phyloP scores from a whole-genome alignment of 2,329 filamentous ascomycete genomes.

The Conoideocrella luteorostrata region DNA sequence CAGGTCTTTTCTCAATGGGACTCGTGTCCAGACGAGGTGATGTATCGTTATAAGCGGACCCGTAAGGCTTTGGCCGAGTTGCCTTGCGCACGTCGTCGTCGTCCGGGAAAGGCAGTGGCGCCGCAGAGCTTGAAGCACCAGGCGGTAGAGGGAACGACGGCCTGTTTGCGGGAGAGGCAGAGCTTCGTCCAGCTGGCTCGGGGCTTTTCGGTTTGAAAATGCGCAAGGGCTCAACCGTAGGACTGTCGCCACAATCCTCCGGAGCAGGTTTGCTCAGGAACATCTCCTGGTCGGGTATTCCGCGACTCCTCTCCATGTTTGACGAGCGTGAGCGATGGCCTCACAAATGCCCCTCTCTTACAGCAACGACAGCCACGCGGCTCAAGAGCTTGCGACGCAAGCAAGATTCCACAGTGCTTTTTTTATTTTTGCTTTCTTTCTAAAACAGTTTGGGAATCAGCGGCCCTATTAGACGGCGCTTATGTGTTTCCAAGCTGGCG shows the following conservation, averaged over 20 bases:
- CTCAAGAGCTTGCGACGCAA: slow-evolving; percentile 10
- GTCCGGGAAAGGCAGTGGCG: slow-evolving; percentile 64
- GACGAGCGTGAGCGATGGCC: slow-evolving; percentile 4
- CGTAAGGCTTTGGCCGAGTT: slow-evolving; percentile 37
- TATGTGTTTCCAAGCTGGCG: not conserved
- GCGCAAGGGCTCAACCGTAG: slow-evolving; percentile 74
- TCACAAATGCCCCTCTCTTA: not conserved
- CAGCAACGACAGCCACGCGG: slow-evolving; percentile 1
- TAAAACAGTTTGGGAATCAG: not conserved
- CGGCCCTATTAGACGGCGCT: not conserved
- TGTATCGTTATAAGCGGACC: slow-evolving; percentile 42
- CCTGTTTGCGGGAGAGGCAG: slow-evolving; percentile 37
- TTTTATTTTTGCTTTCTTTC: too few species aligned
- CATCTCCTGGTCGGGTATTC: slow-evolving; percentile 73
- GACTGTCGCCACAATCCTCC: slow-evolving; percentile 55
- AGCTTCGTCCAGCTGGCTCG: slow-evolving; percentile 40
- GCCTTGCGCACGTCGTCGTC: slow-evolving; percentile 52
- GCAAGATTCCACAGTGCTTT: too few species aligned
- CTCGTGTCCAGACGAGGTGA: slow-evolving; percentile 49
- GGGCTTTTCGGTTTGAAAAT: slow-evolving; percentile 75
- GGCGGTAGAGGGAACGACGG: slow-evolving; percentile 59
- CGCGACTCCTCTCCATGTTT: slow-evolving; percentile 50
- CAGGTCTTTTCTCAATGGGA: slow-evolving; percentile 52
- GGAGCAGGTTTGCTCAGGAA: slow-evolving; percentile 60
- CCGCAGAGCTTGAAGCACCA: slow-evolving; percentile 64